These are phyloP conservation scores for Phialophora macrospora DNA, from an alignment of 2,329 filamentous ascomycete genomes.

Conservation along the genomic window DNA sequence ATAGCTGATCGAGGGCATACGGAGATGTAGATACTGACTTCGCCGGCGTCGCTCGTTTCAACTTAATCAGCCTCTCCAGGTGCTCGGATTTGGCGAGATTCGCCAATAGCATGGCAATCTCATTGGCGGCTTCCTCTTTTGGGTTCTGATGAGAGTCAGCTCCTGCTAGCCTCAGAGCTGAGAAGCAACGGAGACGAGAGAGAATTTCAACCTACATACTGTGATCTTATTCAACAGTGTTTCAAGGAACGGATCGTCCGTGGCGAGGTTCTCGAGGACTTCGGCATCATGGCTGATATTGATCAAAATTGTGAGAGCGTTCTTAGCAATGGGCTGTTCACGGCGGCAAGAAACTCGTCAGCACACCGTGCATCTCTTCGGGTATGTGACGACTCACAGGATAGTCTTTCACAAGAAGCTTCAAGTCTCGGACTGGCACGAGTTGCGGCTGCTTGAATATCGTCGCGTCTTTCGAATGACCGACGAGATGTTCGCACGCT, in stretches of 20 bases:
- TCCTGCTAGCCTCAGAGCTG: neutral
- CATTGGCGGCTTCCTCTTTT: slow-evolving; percentile 80
- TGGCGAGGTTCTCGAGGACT: slow-evolving; percentile 72
- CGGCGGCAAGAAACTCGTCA: neutral
- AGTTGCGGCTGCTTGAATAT: slow-evolving; percentile 85
- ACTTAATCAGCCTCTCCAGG: slow-evolving; percentile 69
- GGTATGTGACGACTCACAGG: slow-evolving; percentile 60
- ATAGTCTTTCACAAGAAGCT: slow-evolving; percentile 83
- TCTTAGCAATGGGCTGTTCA: slow-evolving; percentile 80
- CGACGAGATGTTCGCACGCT: slow-evolving; percentile 79
- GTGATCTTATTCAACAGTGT: slow-evolving; percentile 73
- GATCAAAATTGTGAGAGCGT: slow-evolving; percentile 77
- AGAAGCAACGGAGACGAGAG: neutral
- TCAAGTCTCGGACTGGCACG: slow-evolving; percentile 82
- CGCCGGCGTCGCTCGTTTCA: slow-evolving; percentile 69
- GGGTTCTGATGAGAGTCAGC: slow-evolving; percentile 40
- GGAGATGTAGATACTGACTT: slow-evolving; percentile 55
- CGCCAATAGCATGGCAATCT: slow-evolving; percentile 88
- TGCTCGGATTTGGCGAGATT: slow-evolving; percentile 84
- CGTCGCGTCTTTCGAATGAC: slow-evolving; percentile 74
- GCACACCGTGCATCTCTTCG: neutral
- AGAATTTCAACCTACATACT: slow-evolving; percentile 48
- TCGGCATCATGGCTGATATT: slow-evolving; percentile 80
- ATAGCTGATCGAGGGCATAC: slow-evolving; percentile 81
- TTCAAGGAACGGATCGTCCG: slow-evolving; percentile 81